Evolutionary conservation across 2,329 filamentous ascomycete genomes (phyloP).

Genomic region (Penicillium sp.): DNA sequence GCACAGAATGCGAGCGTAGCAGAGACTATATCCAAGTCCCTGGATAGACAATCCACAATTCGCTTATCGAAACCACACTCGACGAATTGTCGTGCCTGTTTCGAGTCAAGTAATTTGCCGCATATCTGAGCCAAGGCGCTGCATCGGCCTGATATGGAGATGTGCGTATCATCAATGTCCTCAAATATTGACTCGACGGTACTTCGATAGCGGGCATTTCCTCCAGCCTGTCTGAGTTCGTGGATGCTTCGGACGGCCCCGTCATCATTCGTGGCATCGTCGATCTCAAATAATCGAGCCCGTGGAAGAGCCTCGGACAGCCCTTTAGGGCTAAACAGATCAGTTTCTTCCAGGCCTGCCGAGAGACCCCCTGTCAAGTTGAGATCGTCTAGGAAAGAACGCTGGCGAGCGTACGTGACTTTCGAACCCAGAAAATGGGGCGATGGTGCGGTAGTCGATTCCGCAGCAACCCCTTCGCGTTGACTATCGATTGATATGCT

Average conservation of each 20-base stretch:
- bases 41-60: constrained; percentile 65
- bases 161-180: constrained; percentile 57
- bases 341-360: constrained; percentile 4
- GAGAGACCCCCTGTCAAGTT: constrained; percentile 24
- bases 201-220: constrained; percentile 60
- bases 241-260: constrained; percentile 61
- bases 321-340: constrained; percentile 9
- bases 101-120: constrained; percentile 52
- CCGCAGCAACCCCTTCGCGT: constrained; percentile 10
- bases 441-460: constrained; percentile 18
- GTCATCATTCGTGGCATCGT: constrained; percentile 52
- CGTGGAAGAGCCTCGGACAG: constrained; percentile 10
- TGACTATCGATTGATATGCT: constrained; percentile 6
- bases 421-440: constrained; percentile 43
- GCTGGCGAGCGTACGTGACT: constrained; percentile 63
- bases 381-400: constrained; percentile 63
- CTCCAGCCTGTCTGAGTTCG: constrained; percentile 63
- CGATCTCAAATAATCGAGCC: constrained; percentile 39
- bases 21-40: constrained; percentile 58
- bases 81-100: constrained; percentile 61
- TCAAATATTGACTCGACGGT: constrained; percentile 62
- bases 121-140: constrained; percentile 62
- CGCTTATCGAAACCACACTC: constrained; percentile 73
- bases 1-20: constrained; percentile 37
- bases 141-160: constrained; percentile 53